Evolutionary conservation across 2,329 filamentous ascomycete species (phyloP).

Genomic region (Fusarium nematophilum): DNA sequence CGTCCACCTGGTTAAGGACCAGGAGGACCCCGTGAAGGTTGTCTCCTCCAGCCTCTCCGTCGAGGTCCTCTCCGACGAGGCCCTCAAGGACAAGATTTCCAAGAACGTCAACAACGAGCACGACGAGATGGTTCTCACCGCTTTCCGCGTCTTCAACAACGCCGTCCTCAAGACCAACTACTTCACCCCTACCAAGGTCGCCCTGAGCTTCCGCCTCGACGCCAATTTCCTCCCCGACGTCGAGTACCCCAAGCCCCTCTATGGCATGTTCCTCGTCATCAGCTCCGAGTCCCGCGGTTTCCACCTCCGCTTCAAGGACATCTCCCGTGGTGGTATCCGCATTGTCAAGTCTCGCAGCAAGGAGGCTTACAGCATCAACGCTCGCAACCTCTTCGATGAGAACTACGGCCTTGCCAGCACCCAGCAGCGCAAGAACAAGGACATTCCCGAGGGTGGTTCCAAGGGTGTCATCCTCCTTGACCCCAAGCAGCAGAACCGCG

Average conservation of each 20-base stretch:
- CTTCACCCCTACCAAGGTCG: constrained; percentile 96
- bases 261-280: constrained; percentile 99
- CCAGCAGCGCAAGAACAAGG: constrained; percentile 99
- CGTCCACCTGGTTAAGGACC: constrained; percentile 74
- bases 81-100: constrained; percentile 80
- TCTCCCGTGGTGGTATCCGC: constrained; percentile 94
- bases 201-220: constrained; percentile 94
- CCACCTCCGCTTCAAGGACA: constrained; percentile 96
- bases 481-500: constrained; percentile 92
- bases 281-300: constrained; percentile 97
- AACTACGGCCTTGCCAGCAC: constrained; percentile 99
- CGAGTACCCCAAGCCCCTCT: constrained; percentile 93
- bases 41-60: constrained; percentile 67
- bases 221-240: constrained; percentile 88
- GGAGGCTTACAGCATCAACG: constrained; percentile 96
- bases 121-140: constrained; percentile 97
- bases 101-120: constrained; percentile 91
- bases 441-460: constrained; percentile 97
- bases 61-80: constrained; percentile 79
- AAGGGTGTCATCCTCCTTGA: constrained; percentile 98
- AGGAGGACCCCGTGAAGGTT: constrained; percentile 61
- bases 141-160: constrained; percentile 95
- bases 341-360: constrained; percentile 98
- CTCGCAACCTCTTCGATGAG: constrained; percentile 95
- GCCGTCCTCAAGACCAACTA: constrained; percentile 98